phyloP scores from a whole-genome alignment of 2,329 filamentous ascomycete species.

The Aspergillus vadensis region DNA sequence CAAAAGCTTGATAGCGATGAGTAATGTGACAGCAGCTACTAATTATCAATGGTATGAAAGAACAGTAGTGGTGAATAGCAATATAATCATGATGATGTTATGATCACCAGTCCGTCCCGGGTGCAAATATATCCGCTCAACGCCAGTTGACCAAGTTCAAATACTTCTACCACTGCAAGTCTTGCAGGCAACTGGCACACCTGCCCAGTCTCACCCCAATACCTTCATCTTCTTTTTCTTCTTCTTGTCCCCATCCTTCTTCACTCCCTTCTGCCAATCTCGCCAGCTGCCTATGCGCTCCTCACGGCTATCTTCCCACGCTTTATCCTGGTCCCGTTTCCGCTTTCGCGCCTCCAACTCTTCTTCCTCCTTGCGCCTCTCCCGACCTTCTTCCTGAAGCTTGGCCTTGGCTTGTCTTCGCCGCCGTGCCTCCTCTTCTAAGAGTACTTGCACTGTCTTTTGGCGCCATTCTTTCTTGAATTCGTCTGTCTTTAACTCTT shows the following conservation, averaged over 20 bases:
- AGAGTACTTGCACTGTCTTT: conserved; percentile 84
- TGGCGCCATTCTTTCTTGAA: conserved; percentile 86
- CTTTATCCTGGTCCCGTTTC: conserved; percentile 88
- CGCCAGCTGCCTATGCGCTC: conserved; percentile 93
- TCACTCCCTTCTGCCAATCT: conserved; percentile 74
- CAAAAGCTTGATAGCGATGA: too few relatives aligned
- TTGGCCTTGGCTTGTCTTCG: conserved; percentile 86
- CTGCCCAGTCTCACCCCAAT: conserved; percentile 37
- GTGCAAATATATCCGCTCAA: background rate
- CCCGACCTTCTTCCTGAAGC: conserved; percentile 93
- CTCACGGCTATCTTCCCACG: conserved; percentile 92
- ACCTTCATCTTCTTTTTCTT: conserved; percentile 65
- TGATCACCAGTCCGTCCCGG: background rate
- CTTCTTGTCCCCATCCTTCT: conserved; percentile 53
- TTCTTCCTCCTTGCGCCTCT: conserved; percentile 82
- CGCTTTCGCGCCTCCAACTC: conserved; percentile 78
- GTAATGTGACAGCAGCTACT: background rate
- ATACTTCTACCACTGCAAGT: background rate
- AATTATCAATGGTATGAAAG: background rate
- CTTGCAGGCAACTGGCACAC: background rate
- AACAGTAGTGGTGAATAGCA: background rate
- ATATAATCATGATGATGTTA: background rate
- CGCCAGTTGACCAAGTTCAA: background rate
- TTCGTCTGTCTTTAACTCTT: conserved; percentile 76
- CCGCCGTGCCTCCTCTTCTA: conserved; percentile 87